These are phyloP conservation scores for Sporothrix phasma DNA, from an alignment of 2,329 filamentous ascomycete species.

Conservation along the genomic window DNA sequence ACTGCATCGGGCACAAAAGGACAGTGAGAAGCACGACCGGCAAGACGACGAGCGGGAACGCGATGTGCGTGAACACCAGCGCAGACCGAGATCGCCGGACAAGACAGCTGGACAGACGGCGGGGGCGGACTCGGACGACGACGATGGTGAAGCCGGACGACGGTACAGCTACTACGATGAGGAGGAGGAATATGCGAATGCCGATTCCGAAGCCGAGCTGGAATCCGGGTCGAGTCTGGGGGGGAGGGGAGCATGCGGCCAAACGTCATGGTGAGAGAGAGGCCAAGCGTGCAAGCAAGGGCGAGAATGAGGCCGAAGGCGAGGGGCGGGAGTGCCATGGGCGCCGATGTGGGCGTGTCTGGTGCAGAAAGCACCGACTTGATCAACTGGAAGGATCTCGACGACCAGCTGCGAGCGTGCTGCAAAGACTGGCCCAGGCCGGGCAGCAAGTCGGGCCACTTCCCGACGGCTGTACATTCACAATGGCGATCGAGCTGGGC, in stretches of 20 bases:
- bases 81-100: slow-evolving; percentile 2
- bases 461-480: slow-evolving; percentile 60
- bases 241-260: too few relatives aligned
- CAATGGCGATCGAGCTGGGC: slow-evolving; percentile 61
- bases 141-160: background rate
- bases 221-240: background rate
- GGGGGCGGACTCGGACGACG: background rate
- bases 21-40: slow-evolving; percentile 1
- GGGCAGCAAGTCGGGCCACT: slow-evolving; percentile 47
- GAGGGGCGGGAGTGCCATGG: too few relatives aligned
- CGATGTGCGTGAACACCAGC: background rate
- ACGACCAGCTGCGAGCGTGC: slow-evolving; percentile 63
- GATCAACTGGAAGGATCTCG: slow-evolving; percentile 50
- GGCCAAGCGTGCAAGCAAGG: too few relatives aligned
- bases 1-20: slow-evolving; percentile 22
- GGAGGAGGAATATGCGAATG: slow-evolving; percentile 11
- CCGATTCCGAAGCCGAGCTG: slow-evolving; percentile 14
- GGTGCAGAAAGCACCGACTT: slow-evolving; percentile 13
- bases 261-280: too few relatives aligned
- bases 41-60: background rate
- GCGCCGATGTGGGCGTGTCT: too few relatives aligned
- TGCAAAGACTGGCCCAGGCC: slow-evolving; percentile 52
- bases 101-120: background rate
- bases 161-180: slow-evolving; percentile 15
- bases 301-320: too few relatives aligned